phyloP scores from a whole-genome alignment of 1,284 basidiomycete genomes.

The Boletus mariae region DNA sequence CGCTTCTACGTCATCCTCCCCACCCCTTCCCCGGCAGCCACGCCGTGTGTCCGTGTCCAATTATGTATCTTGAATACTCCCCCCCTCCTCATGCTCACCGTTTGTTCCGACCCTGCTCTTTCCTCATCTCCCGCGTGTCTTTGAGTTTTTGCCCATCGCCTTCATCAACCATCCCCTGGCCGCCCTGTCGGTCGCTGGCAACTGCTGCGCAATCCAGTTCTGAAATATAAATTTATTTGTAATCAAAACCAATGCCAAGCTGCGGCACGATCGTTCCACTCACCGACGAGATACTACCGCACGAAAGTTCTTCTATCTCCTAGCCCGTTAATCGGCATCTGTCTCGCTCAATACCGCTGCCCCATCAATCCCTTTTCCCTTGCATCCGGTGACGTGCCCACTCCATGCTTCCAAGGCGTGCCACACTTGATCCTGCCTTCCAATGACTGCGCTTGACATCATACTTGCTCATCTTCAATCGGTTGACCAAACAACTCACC shows the following conservation, averaged over 20 bases:
- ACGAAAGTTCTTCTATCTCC: background rate
- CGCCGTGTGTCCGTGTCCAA: conserved; percentile 18
- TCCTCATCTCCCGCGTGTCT: background rate
- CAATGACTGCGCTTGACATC: background rate
- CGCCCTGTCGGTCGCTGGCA: background rate
- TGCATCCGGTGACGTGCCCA: conserved; percentile 5
- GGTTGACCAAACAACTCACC: background rate
- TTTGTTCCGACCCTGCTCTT: background rate
- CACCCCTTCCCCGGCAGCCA: conserved; percentile 9
- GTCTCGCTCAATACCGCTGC: background rate
- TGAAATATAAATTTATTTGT: background rate
- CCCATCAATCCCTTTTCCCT: conserved; percentile 5
- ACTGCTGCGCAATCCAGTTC: background rate
- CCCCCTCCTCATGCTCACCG: background rate
- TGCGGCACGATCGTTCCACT: background rate
- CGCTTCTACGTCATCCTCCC: conserved; percentile 12
- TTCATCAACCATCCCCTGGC: background rate
- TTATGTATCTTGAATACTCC: conserved; percentile 18
- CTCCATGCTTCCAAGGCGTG: conserved; percentile 21
- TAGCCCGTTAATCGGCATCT: background rate
- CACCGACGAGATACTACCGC: background rate
- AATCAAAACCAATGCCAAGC: background rate
- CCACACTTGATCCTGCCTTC: background rate
- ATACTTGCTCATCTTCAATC: background rate
- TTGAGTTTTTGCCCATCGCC: background rate